These are phyloP conservation scores for Nemania diffusa DNA, from an alignment of 2,329 filamentous ascomycete species.

Conservation along the genomic window DNA sequence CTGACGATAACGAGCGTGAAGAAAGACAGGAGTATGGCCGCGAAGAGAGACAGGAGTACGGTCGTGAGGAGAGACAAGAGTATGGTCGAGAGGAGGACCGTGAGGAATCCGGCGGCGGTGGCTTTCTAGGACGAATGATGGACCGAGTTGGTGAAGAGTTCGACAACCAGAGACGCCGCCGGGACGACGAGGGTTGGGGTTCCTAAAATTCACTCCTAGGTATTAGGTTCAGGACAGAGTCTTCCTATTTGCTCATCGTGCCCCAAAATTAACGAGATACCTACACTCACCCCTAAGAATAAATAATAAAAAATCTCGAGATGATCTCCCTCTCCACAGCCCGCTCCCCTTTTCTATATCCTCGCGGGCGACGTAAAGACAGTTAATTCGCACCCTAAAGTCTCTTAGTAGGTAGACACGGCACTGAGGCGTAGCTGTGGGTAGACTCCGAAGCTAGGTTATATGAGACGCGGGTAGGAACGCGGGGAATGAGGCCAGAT, in stretches of 20 bases:
- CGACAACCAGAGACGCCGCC: constrained; percentile 39
- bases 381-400: background rate
- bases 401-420: background rate
- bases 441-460: constrained; percentile 22
- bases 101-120: constrained; percentile 37
- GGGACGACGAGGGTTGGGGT: constrained; percentile 41
- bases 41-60: constrained; percentile 28
- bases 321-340: background rate
- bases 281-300: background rate
- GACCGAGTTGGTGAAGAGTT: constrained; percentile 40
- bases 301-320: background rate
- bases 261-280: background rate
- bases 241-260: constrained; percentile 4
- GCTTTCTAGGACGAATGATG: constrained; percentile 41
- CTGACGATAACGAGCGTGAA: constrained; percentile 26
- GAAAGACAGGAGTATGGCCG: constrained; percentile 38
- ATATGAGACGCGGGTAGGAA: constrained; percentile 9
- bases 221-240: background rate
- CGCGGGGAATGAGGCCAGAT: constrained; percentile 27
- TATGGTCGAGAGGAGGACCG: constrained; percentile 32
- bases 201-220: constrained; percentile 28
- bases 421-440: constrained; percentile 9
- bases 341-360: background rate
- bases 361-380: background rate
- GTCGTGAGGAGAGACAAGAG: constrained; percentile 3